Evolutionary conservation across 1,284 basidiomycete species (phyloP).

Genomic region (Boletellus deceptivus): DNA sequence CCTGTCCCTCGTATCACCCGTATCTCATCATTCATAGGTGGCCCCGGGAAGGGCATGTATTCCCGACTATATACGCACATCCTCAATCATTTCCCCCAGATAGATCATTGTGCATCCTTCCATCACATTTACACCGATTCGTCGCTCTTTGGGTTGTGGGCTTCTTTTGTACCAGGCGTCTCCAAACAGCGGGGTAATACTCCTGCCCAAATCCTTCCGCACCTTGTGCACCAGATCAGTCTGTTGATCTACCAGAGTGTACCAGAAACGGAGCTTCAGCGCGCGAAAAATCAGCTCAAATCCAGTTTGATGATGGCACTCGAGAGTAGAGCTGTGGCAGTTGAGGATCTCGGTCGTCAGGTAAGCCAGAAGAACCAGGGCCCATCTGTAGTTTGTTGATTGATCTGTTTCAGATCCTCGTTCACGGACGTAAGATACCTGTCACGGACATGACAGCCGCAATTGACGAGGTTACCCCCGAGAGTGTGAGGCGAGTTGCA

Average conservation of each 20-base stretch:
- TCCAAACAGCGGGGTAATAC: conserved; percentile 58
- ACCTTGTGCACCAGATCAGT: conserved; percentile 85
- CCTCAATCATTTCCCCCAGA: conserved; percentile 89
- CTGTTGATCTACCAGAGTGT: conserved; percentile 68
- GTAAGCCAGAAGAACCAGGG: conserved; percentile 35
- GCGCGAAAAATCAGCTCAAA: conserved; percentile 97
- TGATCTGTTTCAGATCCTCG: conserved; percentile 64
- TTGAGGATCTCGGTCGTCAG: conserved; percentile 86
- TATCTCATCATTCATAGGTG: conserved; percentile 50
- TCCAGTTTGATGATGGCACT: conserved; percentile 94
- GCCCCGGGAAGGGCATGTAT: conserved; percentile 99
- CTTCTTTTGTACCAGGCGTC: conserved; percentile 79
- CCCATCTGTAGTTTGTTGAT: background rate
- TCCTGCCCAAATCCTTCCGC: conserved; percentile 72
- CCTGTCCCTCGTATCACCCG: background rate
- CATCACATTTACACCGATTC: conserved; percentile 97
- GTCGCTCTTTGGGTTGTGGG: conserved; percentile 91
- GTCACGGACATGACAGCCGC: conserved; percentile 90
- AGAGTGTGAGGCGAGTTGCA: conserved; percentile 73
- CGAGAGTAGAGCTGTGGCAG: conserved; percentile 88
- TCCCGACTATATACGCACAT: conserved; percentile 97
- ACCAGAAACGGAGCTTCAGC: conserved; percentile 66
- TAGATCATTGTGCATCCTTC: conserved; percentile 98
- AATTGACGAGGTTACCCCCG: conserved; percentile 80
- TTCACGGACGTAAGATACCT: conserved; percentile 87